Evolutionary conservation across 768 basidiomycete species (phyloP).

Genomic region (Russula emetica): DNA sequence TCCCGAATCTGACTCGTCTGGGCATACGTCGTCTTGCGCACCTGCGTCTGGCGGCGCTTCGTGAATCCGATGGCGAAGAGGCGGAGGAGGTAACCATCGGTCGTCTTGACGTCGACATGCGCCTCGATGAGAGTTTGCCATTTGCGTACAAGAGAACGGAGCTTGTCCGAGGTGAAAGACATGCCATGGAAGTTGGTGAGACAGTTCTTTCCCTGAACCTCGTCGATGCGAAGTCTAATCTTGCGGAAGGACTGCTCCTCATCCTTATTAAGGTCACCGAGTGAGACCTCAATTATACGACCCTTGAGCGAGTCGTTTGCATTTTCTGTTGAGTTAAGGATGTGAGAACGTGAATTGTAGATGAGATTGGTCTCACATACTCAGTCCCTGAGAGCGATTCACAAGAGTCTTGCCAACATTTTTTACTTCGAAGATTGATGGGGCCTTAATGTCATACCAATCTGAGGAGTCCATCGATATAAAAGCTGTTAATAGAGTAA

Average conservation of each 20-base stretch:
- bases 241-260: slow-evolving; percentile 99
- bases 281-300: slow-evolving; percentile 91
- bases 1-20: slow-evolving; percentile 92
- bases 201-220: slow-evolving; percentile 97
- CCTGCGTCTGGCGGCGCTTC: slow-evolving; percentile 92
- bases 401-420: slow-evolving; percentile 98
- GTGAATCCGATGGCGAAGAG: slow-evolving; percentile 99
- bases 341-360: slow-evolving; percentile 21
- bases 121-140: slow-evolving; percentile 99
- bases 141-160: slow-evolving; percentile 98
- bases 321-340: slow-evolving; percentile 60
- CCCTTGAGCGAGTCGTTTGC: slow-evolving; percentile 98
- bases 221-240: slow-evolving; percentile 97
- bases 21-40: slow-evolving; percentile 98
- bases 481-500: neutral
- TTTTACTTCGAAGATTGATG: slow-evolving; percentile 93
- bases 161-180: slow-evolving; percentile 99
- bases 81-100: slow-evolving; percentile 98
- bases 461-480: slow-evolving; percentile 45
- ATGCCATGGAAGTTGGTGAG: slow-evolving; percentile 99
- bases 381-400: slow-evolving; percentile 97
- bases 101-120: slow-evolving; percentile 97
- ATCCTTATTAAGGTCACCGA: slow-evolving; percentile 98
- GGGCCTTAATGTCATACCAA: slow-evolving; percentile 99
- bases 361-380: slow-evolving; percentile 49